phyloP scores from a whole-genome alignment of 345 rosid genomes.

The Gossypioides kirkii region DNA sequence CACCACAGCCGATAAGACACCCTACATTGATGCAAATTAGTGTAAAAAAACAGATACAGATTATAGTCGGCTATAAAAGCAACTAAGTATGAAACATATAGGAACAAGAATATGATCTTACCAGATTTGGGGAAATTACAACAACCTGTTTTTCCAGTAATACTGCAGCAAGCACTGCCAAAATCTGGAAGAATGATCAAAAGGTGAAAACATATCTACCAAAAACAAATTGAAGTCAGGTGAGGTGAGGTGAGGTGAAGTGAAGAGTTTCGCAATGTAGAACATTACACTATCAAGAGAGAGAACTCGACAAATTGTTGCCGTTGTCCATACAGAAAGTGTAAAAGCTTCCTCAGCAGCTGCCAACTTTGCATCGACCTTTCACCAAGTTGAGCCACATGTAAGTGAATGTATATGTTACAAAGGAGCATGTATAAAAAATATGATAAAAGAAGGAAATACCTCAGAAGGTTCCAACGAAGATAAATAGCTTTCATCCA shows the following conservation, averaged over 20 bases:
- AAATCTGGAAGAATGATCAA: constrained; percentile 44
- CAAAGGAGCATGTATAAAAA: not conserved
- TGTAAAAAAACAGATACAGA: not conserved
- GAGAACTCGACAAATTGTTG: constrained; percentile 87
- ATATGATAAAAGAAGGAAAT: constrained; percentile 12
- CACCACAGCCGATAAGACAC: constrained; percentile 82
- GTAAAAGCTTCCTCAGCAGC: constrained; percentile 92
- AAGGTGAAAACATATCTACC: constrained; percentile 13
- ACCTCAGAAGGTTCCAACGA: constrained; percentile 68
- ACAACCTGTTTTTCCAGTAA: constrained; percentile 87
- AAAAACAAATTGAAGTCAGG: not conserved
- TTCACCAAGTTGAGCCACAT: constrained; percentile 24
- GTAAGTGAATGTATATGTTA: constrained; percentile 14
- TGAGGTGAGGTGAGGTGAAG: not conserved
- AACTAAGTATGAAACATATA: not conserved
- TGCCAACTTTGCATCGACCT: constrained; percentile 65
- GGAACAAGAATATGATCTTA: constrained; percentile 25
- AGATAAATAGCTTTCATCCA: constrained; percentile 36
- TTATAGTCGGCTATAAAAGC: constrained; percentile 10
- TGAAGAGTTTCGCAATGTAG: constrained; percentile 21
- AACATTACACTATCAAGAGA: constrained; percentile 81
- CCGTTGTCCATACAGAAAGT: constrained; percentile 93
- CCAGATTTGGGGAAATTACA: constrained; percentile 86
- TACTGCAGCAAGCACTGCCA: constrained; percentile 79
- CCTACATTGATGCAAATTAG: constrained; percentile 46